Evolutionary conservation across 257 asterid genomes (phyloP), one percentile per base, ranked within the genome.

Genomic region (Salvia rosmarinus): DNA sequence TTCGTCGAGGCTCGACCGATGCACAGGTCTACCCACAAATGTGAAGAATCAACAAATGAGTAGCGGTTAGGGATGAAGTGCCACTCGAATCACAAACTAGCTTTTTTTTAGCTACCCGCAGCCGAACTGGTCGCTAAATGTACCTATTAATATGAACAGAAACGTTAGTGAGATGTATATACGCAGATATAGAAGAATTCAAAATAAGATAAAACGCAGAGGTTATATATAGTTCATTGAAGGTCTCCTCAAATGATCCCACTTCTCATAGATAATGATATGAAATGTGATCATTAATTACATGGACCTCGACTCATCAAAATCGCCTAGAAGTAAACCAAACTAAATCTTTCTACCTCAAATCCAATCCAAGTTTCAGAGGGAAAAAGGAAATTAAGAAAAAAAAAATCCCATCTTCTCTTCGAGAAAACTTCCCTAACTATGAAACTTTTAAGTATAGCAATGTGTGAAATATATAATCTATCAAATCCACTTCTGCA

Each of bases 401-500:
- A 52, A 34, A 50, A 10, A 34, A 51, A 52, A 12, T 64, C 25
- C 39, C 9, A 69, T 7, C 64, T 37, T 50, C 60, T 56, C 37
- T 52, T 35, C 3, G 49, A 50, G 28, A 17, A 67, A 55, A 46
- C 60, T 23, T 42, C 42, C 40, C 43, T 6, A 64, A 4, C 65
- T 69, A 54, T 10, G 9, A 68, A 39, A 25, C 9, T 40, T 14
- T 51, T 20, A 14, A 37, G 35, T 32, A 19, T 4, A 14, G 4
- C 14, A 70, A 6, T 21, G 37, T 9, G 16, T 28, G 39, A 47
- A 54, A 49, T n/a, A 66, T 61, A 43, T 71, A 50, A 42, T 67
- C 78, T 64, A 63, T 25, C 51, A 67, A 30, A 50, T 64, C 54
- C 55, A 68, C 57, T 8, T 37, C 34, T 62, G 68, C 12, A 62